Conservation (phyloP, 2,329 filamentous ascomycete species). For the Trichoderma cornu-damae region DNA sequence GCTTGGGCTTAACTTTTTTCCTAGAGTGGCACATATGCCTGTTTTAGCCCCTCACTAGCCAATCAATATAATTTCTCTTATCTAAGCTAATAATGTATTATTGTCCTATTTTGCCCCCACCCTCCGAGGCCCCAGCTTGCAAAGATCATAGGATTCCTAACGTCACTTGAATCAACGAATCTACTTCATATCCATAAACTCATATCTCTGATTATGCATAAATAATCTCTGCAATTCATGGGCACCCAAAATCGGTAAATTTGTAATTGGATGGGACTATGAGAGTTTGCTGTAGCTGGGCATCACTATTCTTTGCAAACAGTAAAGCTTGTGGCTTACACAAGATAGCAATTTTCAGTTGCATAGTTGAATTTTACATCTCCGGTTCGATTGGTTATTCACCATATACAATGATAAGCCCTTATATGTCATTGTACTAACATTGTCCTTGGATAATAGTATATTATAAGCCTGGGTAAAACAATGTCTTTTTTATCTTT, state of each 20-base stretch:
- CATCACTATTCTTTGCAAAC: too few relatives aligned
- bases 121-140: too few relatives aligned
- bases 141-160: too few relatives aligned
- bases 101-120: neutral
- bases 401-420: neutral
- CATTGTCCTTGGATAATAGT: too few relatives aligned
- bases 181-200: neutral
- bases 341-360: too few relatives aligned
- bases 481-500: too few relatives aligned
- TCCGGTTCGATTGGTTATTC: neutral
- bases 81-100: neutral
- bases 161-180: too few relatives aligned
- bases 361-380: slow-evolving; percentile 1
- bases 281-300: too few relatives aligned
- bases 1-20: neutral
- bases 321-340: too few relatives aligned
- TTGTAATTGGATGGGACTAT: too few relatives aligned
- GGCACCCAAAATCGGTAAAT: neutral
- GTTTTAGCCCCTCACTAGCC: neutral
- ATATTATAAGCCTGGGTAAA: too few relatives aligned
- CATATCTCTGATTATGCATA: neutral
- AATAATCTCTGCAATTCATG: neutral
- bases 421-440: neutral
- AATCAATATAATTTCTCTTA: neutral
- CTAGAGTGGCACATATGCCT: neutral